Percentiles rank a stretch among this genome's conserved stretches.
These are phyloP conservation scores for Pulveroboletus frians DNA, from an alignment of 768 basidiomycete genomes.

Conservation along the genomic window DNA sequence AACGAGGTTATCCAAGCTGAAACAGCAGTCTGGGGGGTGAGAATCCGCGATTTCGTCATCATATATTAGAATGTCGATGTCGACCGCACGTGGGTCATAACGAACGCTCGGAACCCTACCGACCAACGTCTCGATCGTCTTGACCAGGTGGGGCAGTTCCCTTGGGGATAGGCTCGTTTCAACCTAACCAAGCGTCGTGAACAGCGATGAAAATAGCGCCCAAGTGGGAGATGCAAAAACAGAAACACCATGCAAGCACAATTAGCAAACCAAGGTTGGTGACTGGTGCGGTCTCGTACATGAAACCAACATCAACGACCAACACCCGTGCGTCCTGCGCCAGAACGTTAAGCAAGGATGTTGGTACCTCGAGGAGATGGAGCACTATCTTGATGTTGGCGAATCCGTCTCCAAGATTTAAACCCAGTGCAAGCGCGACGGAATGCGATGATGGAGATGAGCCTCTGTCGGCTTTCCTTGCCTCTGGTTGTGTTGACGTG, in stretches of 20 bases:
- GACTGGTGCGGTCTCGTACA: constrained; percentile 92
- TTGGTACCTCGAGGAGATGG: constrained; percentile 56
- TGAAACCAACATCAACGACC: no score
- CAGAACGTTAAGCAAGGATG: constrained; percentile 25
- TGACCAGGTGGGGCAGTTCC: constrained; percentile 58
- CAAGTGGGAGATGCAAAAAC: not conserved
- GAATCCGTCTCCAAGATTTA: constrained; percentile 86
- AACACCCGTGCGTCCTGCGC: no score
- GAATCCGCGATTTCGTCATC: constrained; percentile 57
- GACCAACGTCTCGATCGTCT: constrained; percentile 65
- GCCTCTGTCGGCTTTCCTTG: no score
- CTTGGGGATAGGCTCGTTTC: constrained; percentile 65
- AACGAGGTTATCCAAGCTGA: constrained; percentile 51
- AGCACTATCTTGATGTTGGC: constrained; percentile 77
- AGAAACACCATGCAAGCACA: constrained; percentile 86
- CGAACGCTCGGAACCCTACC: constrained; percentile 77
- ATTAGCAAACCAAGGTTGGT: constrained; percentile 87
- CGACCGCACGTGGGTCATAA: constrained; percentile 87
- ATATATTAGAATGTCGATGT: constrained; percentile 73
- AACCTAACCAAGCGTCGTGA: constrained; percentile 37
- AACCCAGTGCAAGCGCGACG: constrained; percentile 77
- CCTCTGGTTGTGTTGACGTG: not conserved
- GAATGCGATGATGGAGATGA: constrained; percentile 21
- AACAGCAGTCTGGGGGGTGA: constrained; percentile 36
- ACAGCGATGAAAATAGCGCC: not conserved